phyloP scores from a whole-genome alignment of 2,329 filamentous ascomycete genomes.

The Esteya vermicola region DNA sequence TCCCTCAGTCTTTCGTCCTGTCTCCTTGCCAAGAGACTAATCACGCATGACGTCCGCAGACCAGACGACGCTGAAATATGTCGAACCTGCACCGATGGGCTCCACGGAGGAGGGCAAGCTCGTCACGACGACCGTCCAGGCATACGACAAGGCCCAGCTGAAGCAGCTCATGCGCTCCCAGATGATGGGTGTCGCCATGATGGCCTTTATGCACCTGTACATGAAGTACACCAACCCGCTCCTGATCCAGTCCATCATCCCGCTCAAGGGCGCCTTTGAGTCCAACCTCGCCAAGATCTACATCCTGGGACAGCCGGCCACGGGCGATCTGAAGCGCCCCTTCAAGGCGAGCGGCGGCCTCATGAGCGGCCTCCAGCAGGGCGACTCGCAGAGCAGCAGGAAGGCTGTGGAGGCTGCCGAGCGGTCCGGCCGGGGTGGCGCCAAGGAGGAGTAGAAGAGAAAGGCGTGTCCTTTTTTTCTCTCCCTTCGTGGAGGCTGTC shows the following conservation, averaged over 20 bases:
- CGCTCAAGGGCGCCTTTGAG: constrained; percentile 90
- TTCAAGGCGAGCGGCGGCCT: constrained; percentile 81
- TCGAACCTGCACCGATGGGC: constrained; percentile 88
- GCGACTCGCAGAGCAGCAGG: constrained; percentile 78
- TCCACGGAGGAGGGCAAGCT: constrained; percentile 90
- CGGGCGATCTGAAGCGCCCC: constrained; percentile 83
- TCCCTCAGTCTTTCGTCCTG: too few species aligned
- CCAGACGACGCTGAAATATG: constrained; percentile 94
- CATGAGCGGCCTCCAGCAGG: constrained; percentile 63
- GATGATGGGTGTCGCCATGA: constrained; percentile 94
- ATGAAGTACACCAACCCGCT: constrained; percentile 99
- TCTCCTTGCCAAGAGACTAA: too few species aligned
- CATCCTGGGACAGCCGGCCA: constrained; percentile 72
- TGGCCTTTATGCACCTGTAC: constrained; percentile 97
- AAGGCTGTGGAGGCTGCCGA: constrained; percentile 71
- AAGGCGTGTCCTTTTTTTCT: neutral
- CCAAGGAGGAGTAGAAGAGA: constrained; percentile 52
- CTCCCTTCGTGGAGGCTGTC: too few species aligned
- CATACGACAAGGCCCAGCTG: constrained; percentile 83
- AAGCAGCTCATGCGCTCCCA: constrained; percentile 76
- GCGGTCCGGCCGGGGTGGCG: constrained; percentile 57
- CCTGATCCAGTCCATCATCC: constrained; percentile 96
- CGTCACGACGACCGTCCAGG: constrained; percentile 89
- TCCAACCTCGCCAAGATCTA: constrained; percentile 94
- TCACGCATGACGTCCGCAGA: constrained; percentile 41